These are phyloP conservation scores for Pestalotiopsis sp. DNA, from an alignment of 2,329 filamentous ascomycete genomes.

Conservation along the genomic window DNA sequence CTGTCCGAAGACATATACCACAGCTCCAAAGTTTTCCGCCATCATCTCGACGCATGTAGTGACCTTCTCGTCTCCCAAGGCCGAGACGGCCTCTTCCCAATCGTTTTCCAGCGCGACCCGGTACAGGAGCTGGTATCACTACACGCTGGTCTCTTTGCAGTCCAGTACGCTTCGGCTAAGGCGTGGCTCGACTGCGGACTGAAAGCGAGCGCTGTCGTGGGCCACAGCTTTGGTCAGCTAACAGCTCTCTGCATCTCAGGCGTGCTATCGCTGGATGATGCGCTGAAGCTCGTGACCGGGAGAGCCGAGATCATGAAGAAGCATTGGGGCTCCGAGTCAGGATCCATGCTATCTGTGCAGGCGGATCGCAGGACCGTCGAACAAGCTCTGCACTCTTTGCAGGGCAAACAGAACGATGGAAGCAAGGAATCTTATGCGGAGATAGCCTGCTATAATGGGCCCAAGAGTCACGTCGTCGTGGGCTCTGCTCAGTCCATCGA, in stretches of 20 bases:
- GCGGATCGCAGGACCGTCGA: slow-evolving; percentile 1
- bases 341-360: slow-evolving; percentile 9
- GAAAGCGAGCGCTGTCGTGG: slow-evolving; percentile 29
- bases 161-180: slow-evolving; percentile 38
- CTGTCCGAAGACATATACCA: background rate
- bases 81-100: slow-evolving; percentile 24
- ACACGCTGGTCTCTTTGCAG: slow-evolving; percentile 40
- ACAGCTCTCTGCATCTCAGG: slow-evolving; percentile 26
- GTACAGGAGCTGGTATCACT: slow-evolving; percentile 29
- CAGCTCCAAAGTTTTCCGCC: background rate
- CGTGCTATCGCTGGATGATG: slow-evolving; percentile 1
- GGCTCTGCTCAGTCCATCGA: slow-evolving; percentile 17
- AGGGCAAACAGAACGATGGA: background rate
- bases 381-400: background rate
- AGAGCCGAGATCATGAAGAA: slow-evolving; percentile 4
- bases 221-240: slow-evolving; percentile 45
- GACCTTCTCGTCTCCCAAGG: background rate
- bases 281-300: slow-evolving; percentile 1
- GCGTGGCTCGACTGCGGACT: slow-evolving; percentile 40
- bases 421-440: slow-evolving; percentile 4
- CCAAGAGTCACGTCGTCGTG: slow-evolving; percentile 19
- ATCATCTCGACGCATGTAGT: slow-evolving; percentile 1
- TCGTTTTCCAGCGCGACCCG: slow-evolving; percentile 27
- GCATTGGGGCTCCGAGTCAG: slow-evolving; percentile 12
- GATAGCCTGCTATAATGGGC: slow-evolving; percentile 21